Percentiles rank a stretch among this genome's conserved stretches.
phyloP scores from a whole-genome alignment of 148 eudicot genomes.

The Rhododendron kiyosumense region DNA sequence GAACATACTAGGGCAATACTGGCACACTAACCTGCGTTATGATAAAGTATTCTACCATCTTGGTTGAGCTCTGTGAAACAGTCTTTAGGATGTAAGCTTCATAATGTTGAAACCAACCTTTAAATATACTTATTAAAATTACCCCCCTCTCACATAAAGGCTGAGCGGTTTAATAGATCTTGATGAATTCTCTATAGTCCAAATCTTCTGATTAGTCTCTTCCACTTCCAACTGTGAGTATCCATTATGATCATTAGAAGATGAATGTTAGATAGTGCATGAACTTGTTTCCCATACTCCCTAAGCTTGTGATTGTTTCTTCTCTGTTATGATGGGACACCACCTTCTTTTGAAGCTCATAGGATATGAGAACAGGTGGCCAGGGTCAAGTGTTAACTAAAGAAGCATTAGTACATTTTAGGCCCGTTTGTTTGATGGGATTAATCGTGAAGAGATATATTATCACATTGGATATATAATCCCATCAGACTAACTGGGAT shows the following conservation, averaged over 20 bases:
- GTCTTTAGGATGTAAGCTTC: not conserved
- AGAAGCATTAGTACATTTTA: not conserved
- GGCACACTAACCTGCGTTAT: not conserved
- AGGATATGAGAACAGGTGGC: not conserved
- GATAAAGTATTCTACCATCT: constrained; percentile 1
- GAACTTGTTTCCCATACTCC: not conserved
- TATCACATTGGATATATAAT: too few relatives aligned
- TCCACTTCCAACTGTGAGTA: too few relatives aligned
- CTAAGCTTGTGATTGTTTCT: not conserved
- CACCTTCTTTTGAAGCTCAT: not conserved
- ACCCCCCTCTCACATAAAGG: not conserved
- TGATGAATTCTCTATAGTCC: too few relatives aligned
- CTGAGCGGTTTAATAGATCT: too few relatives aligned
- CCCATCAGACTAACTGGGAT: not conserved
- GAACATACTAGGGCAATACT: not conserved
- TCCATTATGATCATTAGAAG: too few relatives aligned
- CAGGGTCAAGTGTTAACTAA: constrained; percentile 6
- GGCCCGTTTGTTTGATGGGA: not conserved
- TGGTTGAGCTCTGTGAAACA: not conserved
- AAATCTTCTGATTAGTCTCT: too few relatives aligned
- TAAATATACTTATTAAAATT: not conserved
- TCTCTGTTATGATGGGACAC: not conserved
- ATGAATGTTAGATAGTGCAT: not conserved
- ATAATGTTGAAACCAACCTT: not conserved
- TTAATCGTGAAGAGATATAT: not conserved